Base-by-base conservation (phyloP, 2,329 filamentous ascomycete species). In the Talaromyces rugulosus region DNA sequence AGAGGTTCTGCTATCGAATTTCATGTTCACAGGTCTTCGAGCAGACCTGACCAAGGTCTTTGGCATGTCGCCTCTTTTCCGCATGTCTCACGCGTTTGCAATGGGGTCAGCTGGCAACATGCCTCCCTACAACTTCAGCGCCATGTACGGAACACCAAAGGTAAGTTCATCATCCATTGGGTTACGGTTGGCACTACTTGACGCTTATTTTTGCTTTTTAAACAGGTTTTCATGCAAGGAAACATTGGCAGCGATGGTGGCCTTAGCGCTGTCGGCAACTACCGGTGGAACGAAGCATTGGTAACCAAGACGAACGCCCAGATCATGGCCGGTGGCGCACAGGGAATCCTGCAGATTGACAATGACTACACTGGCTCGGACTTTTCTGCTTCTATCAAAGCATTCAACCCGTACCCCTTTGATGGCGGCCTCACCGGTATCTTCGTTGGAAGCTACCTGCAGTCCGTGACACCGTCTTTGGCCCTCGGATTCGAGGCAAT, bases 11-110 rank as follows among this genome's bases (percentile, higher is more conserved):
- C 87, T 97, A 72, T 95, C 89, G 81, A 96, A 97, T 83, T 90
- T 92, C 78, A 96, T 95, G 87, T 98, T 99, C 83, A 90, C 91
- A 52, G 95, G 95, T 72, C 85, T 99, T 77, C 91, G 94, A 75
- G 96, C 94, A 77, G 95, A 99, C 79, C 83, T 98, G 75, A 97
- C 92, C 75, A 98, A 97, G 84, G 88, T 92, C 74, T 96, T 98
- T 81, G 95, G 92, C 84, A 87, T 96, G 77, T 87, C 88, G 62
- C 95, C 95, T 62, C 82, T 98, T 69, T 99, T 99, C 84, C 94
- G 98, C 80, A 90, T 97, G 70, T 97, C 94, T 67, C 95, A 99
- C 81, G 91, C 95, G 70, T 95, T 99, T 77, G 89, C 94, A 61
- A 91, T 97, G 86, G 94, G 95, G 70, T 86, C 85, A 51, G 92